Conservation (phyloP, 2,329 filamentous ascomycete species). For the Ascochyta viciae-villosae region DNA sequence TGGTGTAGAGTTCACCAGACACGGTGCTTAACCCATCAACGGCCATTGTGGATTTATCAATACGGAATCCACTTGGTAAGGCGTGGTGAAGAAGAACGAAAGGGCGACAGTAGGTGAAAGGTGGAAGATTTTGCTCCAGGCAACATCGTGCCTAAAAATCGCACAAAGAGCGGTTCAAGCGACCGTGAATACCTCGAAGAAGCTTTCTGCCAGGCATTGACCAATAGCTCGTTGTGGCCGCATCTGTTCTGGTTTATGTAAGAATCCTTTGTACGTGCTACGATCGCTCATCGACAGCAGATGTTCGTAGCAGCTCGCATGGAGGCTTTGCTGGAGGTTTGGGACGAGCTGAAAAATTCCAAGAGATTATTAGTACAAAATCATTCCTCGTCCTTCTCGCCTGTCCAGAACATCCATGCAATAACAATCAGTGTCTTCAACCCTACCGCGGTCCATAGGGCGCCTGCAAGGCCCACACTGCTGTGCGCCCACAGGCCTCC, state of each 20-base stretch:
- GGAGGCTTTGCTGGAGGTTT: background rate
- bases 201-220: too few species aligned
- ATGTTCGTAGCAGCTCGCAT: too few species aligned
- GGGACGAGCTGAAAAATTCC: background rate
- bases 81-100: too few species aligned
- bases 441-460: slow-evolving; percentile 56
- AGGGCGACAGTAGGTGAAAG: too few species aligned
- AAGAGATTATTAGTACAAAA: background rate
- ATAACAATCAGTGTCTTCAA: slow-evolving; percentile 50
- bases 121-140: background rate
- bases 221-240: too few species aligned
- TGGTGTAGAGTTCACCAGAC: background rate
- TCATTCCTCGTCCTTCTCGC: slow-evolving; percentile 36
- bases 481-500: slow-evolving; percentile 64
- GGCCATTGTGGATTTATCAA: background rate
- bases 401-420: slow-evolving; percentile 53
- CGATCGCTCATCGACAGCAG: too few species aligned
- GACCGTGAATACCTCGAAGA: too few species aligned
- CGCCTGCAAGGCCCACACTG: slow-evolving; percentile 58
- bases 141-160: background rate
- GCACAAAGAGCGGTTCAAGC: too few species aligned
- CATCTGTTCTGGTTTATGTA: too few species aligned
- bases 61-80: too few species aligned
- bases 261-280: too few species aligned
- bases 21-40: background rate